Percentiles rank a stretch among this genome's conserved stretches.
phyloP scores from a whole-genome alignment of 768 basidiomycete species.

The Terana coerulea region DNA sequence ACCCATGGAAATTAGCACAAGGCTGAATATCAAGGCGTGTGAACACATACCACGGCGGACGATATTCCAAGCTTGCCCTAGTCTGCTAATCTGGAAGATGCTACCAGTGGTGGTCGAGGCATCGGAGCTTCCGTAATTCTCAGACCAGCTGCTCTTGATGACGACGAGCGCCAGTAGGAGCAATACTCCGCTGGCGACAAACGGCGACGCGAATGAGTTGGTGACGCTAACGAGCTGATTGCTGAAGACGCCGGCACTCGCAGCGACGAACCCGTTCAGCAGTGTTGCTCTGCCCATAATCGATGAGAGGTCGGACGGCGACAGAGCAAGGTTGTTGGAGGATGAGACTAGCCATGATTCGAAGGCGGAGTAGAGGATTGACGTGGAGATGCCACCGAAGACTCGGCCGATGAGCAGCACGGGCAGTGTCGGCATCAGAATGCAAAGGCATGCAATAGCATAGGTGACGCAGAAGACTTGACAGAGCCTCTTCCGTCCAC shows the following conservation, averaged over 20 bases:
- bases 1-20: not conserved
- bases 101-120: slow-evolving; percentile 15
- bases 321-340: slow-evolving; percentile 45
- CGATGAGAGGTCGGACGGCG: slow-evolving; percentile 54
- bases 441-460: slow-evolving; percentile 52
- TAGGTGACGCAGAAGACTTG: slow-evolving; percentile 72
- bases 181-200: slow-evolving; percentile 56
- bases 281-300: slow-evolving; percentile 75
- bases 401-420: slow-evolving; percentile 61
- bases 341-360: slow-evolving; percentile 77
- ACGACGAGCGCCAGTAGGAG: slow-evolving; percentile 52
- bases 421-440: slow-evolving; percentile 53
- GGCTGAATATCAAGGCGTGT: not conserved
- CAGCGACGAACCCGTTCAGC: slow-evolving; percentile 70
- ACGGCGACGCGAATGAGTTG: slow-evolving; percentile 56
- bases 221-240: slow-evolving; percentile 58
- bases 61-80: slow-evolving; percentile 54
- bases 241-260: slow-evolving; percentile 60
- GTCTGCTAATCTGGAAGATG: slow-evolving; percentile 47
- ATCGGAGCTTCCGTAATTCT: slow-evolving; percentile 60
- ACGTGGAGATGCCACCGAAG: slow-evolving; percentile 68
- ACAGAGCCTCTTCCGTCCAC: slow-evolving; percentile 66
- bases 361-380: slow-evolving; percentile 72
- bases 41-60: slow-evolving; percentile 43
- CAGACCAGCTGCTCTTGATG: slow-evolving; percentile 57